Base-by-base conservation (phyloP, 352 stramenopile species). In the Globisporangium recalcitrans region DNA sequence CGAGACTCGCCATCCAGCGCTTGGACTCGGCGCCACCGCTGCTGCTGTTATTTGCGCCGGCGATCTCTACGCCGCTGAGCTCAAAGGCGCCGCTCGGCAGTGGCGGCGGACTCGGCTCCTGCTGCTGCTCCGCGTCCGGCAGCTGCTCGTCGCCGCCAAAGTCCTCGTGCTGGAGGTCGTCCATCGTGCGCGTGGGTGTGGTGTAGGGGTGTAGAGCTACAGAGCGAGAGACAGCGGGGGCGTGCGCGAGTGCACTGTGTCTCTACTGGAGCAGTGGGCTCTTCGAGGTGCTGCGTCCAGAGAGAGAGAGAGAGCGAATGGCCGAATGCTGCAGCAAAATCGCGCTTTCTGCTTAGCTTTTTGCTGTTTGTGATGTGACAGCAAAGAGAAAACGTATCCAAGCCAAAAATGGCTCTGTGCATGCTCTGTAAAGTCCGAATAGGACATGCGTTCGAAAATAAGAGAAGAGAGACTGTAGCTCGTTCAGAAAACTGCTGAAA, bases 1-100 rank as follows among this genome's bases (percentile, higher is more conserved):
- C 77, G 0, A 94, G 73, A 47, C 78, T 90, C 40, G 61, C 63
- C 65, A 91, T 71, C 84, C 84, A 93, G 59, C 82, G 78, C 60
- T 80, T 78, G 27, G 81, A 89, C 64, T 93, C 84, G 34, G 58
- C 79, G 24, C 62, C 73, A 27, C 55, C 56, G 29, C 40, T 46
- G 22, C 54, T 49, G 34, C 14, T 57, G 9, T 34, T 51, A 32
- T 14, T 53, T 2, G 11, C 21, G 31, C 34, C 22, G 4, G 19
- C 40, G 21, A 65, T 24, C 38, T 65, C 60, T 13, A 65, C 42
- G 13, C 64, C 58, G 34, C 64, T 64, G 52, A 78, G 64, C n/a
- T 75, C 70, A 11, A 40, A 58, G 0, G 9, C 27, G 9, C 56
- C 44, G 52, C 26, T 46, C 27, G 27, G 14, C 29, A 26, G 32